These are phyloP conservation scores for Mortierella sp. DNA, from an alignment of 371 early-diverging fungal species.

Conservation along the genomic window DNA sequence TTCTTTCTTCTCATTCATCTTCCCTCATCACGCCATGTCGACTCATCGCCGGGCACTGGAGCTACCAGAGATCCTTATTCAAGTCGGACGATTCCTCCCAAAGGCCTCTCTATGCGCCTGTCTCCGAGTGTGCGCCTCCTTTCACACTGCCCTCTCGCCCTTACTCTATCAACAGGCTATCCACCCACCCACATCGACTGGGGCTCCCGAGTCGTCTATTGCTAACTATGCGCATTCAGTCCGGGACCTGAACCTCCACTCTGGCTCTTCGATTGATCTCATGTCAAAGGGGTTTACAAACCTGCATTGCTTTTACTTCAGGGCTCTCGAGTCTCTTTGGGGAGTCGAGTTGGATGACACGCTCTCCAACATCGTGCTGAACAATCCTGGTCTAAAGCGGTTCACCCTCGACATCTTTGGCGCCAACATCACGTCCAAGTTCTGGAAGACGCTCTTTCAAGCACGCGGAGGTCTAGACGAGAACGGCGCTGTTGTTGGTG, in stretches of 20 bases:
- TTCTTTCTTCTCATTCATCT: neutral
- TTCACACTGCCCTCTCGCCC: neutral
- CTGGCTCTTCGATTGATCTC: neutral
- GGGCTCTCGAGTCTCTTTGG: neutral
- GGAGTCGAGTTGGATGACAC: neutral
- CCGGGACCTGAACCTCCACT: neutral
- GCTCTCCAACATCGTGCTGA: neutral
- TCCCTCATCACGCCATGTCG: neutral
- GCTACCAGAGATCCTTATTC: neutral
- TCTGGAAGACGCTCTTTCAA: neutral
- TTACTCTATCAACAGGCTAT: neutral
- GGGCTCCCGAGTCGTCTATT: neutral
- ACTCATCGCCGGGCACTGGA: neutral
- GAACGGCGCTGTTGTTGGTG: too few relatives aligned
- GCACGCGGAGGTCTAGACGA: neutral
- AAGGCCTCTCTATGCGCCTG: neutral
- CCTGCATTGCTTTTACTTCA: neutral
- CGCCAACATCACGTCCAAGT: neutral
- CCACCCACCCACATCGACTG: neutral
- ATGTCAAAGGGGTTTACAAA: neutral
- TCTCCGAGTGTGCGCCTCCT: neutral
- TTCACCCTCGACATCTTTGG: neutral
- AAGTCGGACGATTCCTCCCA: neutral
- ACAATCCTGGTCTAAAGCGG: neutral
- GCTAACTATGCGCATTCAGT: neutral